A percentile compares a stretch with the other conserved stretches of the same genome.
Conservation (phyloP, 2,329 filamentous ascomycete genomes). For the Ilyonectria destructans region DNA sequence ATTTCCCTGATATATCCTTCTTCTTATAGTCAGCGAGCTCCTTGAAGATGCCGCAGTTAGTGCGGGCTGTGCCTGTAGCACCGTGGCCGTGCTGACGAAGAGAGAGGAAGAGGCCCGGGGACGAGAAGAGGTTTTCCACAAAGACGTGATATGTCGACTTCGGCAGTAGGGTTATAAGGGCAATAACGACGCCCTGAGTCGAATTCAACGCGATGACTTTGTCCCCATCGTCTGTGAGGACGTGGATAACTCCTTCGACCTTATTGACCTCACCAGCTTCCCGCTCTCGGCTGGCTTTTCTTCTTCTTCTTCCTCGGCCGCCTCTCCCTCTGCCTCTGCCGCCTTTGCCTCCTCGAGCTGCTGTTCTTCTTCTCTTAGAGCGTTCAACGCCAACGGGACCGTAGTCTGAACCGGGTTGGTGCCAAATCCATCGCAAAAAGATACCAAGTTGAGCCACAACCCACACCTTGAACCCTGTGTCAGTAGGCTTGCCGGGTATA, state of each 20-base stretch:
- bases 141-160: not conserved
- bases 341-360: not conserved
- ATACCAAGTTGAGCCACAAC: not conserved
- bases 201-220: conserved; percentile 1
- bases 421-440: not conserved
- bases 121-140: no score
- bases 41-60: no score
- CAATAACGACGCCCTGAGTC: conserved; percentile 5
- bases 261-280: not conserved
- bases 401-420: not conserved
- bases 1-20: no score
- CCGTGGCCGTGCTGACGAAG: no score
- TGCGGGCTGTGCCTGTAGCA: no score
- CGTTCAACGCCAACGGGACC: conserved; percentile 3
- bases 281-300: not conserved
- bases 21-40: no score
- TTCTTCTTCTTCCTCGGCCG: not conserved
- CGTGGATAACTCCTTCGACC: conserved; percentile 3
- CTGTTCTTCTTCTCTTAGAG: not conserved
- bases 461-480: not conserved
- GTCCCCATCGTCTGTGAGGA: conserved; percentile 1
- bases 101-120: no score
- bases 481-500: not conserved
- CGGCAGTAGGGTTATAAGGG: not conserved
- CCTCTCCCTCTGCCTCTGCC: no score